These are phyloP conservation scores for Trichophyton benhamiae DNA, from an alignment of 2,329 filamentous ascomycete genomes.

Conservation along the genomic window DNA sequence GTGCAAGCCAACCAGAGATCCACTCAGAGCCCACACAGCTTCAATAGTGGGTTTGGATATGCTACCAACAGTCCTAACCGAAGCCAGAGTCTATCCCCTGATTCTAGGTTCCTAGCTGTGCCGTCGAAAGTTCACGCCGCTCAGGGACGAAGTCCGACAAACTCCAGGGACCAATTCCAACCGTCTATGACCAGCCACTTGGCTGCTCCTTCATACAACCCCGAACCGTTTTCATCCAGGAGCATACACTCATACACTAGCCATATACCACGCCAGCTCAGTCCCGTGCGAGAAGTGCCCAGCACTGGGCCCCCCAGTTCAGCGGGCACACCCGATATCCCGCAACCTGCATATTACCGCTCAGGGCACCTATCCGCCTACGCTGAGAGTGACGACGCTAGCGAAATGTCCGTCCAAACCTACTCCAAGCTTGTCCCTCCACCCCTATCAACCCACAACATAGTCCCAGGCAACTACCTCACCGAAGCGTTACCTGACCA, in stretches of 20 bases:
- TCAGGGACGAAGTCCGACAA: not conserved
- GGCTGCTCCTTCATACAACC: not conserved
- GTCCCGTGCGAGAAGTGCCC: not conserved
- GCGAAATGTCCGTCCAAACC: not conserved
- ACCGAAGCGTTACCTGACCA: not conserved
- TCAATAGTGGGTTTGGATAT: not conserved
- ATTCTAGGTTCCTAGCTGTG: not conserved
- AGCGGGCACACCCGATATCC: not conserved
- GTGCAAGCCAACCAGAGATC: not conserved
- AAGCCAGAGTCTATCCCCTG: not conserved
- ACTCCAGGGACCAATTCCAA: not conserved
- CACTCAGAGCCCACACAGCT: not conserved
- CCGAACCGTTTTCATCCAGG: not conserved
- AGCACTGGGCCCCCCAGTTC: not conserved
- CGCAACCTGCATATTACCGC: not conserved
- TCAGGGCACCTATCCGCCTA: not conserved
- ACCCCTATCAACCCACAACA: not conserved
- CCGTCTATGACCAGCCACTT: not conserved
- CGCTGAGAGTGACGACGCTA: not conserved
- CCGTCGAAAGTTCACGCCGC: not conserved
- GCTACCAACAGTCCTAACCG: not conserved
- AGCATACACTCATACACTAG: not conserved
- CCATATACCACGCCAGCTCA: slow-evolving; percentile 1
- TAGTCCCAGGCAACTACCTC: not conserved
- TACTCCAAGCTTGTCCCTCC: not conserved